Percentiles rank a stretch among this genome's conserved stretches.
phyloP scores from a whole-genome alignment of 2,329 filamentous ascomycete species.

The Fusarium sacchari region DNA sequence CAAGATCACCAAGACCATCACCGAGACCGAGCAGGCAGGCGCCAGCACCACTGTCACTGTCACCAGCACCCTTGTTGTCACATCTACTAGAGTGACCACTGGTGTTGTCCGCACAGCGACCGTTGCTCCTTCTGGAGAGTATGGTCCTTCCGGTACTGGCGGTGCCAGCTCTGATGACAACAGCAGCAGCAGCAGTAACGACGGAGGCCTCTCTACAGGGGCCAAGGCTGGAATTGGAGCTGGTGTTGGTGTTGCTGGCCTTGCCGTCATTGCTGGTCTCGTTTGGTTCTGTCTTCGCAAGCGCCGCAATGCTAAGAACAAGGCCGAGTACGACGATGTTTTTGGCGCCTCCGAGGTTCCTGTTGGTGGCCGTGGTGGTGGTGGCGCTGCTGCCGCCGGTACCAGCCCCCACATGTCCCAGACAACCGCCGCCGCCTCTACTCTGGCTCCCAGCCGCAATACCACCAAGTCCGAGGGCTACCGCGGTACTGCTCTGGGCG shows the following conservation, averaged over 20 bases:
- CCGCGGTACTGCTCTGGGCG: conserved; percentile 53
- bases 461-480: conserved; percentile 50
- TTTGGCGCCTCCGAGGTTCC: conserved; percentile 56
- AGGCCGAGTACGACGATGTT: conserved; percentile 52
- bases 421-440: conserved; percentile 38
- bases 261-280: conserved; percentile 46
- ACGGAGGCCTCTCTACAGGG: conserved; percentile 51
- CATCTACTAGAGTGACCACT: conserved; percentile 48
- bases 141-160: conserved; percentile 32
- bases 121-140: conserved; percentile 39
- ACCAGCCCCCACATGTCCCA: conserved; percentile 48
- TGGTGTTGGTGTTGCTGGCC: conserved; percentile 51
- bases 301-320: conserved; percentile 46
- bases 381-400: conserved; percentile 20
- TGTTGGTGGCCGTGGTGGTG: conserved; percentile 48
- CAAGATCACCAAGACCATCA: conserved; percentile 46
- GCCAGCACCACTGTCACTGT: conserved; percentile 52
- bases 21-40: conserved; percentile 48
- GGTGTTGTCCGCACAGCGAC: conserved; percentile 45
- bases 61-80: conserved; percentile 51
- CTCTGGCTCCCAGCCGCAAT: conserved; percentile 41
- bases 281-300: conserved; percentile 47
- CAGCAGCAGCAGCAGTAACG: conserved; percentile 26
- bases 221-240: conserved; percentile 58
- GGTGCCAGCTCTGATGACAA: conserved; percentile 14